Evolutionary conservation across 1,139 yeast species (phyloP).

Genomic region (Sugiyamaella sp.): DNA sequence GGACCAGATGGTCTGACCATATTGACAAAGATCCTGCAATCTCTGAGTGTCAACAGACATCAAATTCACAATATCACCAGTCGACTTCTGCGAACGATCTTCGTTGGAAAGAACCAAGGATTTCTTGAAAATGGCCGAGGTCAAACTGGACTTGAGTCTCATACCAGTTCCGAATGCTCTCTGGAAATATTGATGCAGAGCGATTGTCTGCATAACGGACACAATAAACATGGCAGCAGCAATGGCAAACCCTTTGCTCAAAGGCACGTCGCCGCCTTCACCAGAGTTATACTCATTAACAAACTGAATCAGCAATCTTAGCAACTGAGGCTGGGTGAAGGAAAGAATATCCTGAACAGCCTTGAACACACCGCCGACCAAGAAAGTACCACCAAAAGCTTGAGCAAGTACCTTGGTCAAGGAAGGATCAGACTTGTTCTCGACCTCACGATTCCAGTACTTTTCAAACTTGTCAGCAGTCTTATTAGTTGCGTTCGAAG

Average conservation of each 20-base stretch:
- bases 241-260: slow-evolving; percentile 80
- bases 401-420: slow-evolving; percentile 61
- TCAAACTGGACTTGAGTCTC: slow-evolving; percentile 80
- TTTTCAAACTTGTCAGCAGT: slow-evolving; percentile 49
- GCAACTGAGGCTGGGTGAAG: slow-evolving; percentile 85
- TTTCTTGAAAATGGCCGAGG: slow-evolving; percentile 78
- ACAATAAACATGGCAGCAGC: slow-evolving; percentile 82
- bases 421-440: slow-evolving; percentile 58
- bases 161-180: slow-evolving; percentile 88
- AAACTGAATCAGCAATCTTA: slow-evolving; percentile 73
- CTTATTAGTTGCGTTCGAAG: slow-evolving; percentile 56
- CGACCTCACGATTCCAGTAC: slow-evolving; percentile 61
- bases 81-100: slow-evolving; percentile 73
- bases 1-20: slow-evolving; percentile 89
- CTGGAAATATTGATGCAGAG: slow-evolving; percentile 91
- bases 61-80: slow-evolving; percentile 97
- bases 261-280: slow-evolving; percentile 50
- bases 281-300: slow-evolving; percentile 68
- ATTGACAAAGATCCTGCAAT: slow-evolving; percentile 85
- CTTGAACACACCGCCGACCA: slow-evolving; percentile 78
- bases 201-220: slow-evolving; percentile 80
- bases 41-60: slow-evolving; percentile 98
- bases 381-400: slow-evolving; percentile 72
- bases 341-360: slow-evolving; percentile 77
- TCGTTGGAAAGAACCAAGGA: slow-evolving; percentile 81